These are phyloP conservation scores for Thyridium curvatum DNA, from an alignment of 2,329 filamentous ascomycete species.

Conservation along the genomic window DNA sequence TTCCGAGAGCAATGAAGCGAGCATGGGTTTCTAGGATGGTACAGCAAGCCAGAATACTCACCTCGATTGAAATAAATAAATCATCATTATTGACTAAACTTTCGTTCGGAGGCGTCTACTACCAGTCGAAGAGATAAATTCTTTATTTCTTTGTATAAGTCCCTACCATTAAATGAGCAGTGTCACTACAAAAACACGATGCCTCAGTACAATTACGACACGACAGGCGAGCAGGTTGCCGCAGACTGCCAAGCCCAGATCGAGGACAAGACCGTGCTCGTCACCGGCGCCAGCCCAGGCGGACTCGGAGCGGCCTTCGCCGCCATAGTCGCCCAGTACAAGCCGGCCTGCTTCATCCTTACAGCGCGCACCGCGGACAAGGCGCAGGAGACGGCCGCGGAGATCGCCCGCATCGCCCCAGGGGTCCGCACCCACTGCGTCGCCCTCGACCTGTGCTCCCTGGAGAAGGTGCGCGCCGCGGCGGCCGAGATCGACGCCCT, in stretches of 20 bases:
- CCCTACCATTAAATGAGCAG: too few relatives aligned
- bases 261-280: conserved; percentile 29
- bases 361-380: conserved; percentile 36
- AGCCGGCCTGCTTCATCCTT: conserved; percentile 35
- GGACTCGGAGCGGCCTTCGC: conserved; percentile 31
- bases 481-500: conserved; percentile 24
- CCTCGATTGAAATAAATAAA: too few relatives aligned
- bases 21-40: too few relatives aligned
- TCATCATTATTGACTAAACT: too few relatives aligned
- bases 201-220: too few relatives aligned
- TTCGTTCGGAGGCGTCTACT: too few relatives aligned
- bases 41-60: too few relatives aligned
- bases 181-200: too few relatives aligned
- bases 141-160: too few relatives aligned
- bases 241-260: conserved; percentile 13
- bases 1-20: too few relatives aligned
- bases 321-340: conserved; percentile 27
- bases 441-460: conserved; percentile 31
- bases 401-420: conserved; percentile 23
- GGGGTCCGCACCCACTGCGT: conserved; percentile 24
- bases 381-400: conserved; percentile 26
- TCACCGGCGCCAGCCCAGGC: conserved; percentile 33
- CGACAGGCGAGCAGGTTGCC: too few relatives aligned
- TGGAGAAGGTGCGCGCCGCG: conserved; percentile 29
- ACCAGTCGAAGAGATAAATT: too few relatives aligned